Conservation (phyloP, 441 rosid species). For the Geranium incanum region DNA sequence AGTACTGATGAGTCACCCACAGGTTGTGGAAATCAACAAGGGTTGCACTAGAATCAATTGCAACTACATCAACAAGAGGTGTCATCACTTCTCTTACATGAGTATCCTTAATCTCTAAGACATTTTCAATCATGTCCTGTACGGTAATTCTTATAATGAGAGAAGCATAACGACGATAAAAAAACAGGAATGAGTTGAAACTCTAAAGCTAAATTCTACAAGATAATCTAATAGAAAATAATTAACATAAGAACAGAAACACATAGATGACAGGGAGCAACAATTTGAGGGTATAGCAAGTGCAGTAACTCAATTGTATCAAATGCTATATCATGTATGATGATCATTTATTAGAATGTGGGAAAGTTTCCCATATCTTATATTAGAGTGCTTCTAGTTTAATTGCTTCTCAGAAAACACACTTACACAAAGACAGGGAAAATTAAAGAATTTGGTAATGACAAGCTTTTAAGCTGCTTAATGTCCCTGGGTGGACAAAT, state of each 20-base stretch:
- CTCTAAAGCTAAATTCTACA: not conserved
- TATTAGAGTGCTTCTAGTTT: not conserved
- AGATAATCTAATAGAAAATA: not conserved
- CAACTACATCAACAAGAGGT: slow-evolving; percentile 98
- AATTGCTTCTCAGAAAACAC: not conserved
- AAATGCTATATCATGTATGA: not conserved
- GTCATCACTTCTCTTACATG: slow-evolving; percentile 99
- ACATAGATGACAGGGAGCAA: not conserved
- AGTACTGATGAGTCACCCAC: slow-evolving; percentile 98
- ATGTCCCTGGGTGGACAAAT: not conserved
- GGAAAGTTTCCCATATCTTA: not conserved
- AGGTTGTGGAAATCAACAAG: slow-evolving; percentile 78
- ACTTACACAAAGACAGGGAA: not conserved
- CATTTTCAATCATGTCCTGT: slow-evolving; percentile 99
- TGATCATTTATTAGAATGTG: not conserved
- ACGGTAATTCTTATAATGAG: slow-evolving; percentile 21
- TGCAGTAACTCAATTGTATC: not conserved
- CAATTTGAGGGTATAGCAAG: slow-evolving; percentile 1
- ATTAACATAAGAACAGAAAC: not conserved
- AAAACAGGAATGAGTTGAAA: slow-evolving; percentile 6
- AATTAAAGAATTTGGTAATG: not conserved
- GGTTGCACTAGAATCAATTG: slow-evolving; percentile 76
- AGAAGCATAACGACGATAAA: slow-evolving; percentile 12
- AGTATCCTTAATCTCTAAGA: slow-evolving; percentile 94
- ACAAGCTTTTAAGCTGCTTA: not conserved